These are phyloP conservation scores for Zalerion maritima DNA, from an alignment of 495 filamentous ascomycete genomes.

Conservation along the genomic window DNA sequence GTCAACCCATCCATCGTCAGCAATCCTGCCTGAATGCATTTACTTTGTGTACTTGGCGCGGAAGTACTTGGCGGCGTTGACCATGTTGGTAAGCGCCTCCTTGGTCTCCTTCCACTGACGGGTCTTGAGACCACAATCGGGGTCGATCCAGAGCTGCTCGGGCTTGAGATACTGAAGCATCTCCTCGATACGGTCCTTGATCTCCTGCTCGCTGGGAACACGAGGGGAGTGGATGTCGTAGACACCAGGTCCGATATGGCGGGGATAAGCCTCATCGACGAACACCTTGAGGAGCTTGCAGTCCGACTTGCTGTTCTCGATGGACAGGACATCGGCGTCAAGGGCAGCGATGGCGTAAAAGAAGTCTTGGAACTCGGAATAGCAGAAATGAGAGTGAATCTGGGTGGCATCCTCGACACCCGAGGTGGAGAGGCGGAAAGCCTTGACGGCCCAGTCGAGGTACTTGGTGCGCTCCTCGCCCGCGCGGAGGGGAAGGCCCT, in stretches of 20 bases:
- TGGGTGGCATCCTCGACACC: constrained; percentile 88
- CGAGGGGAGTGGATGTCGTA: constrained; percentile 99
- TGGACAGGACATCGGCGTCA: constrained; percentile 93
- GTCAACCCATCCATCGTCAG: background rate
- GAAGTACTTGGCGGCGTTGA: constrained; percentile 92
- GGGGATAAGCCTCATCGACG: constrained; percentile 86
- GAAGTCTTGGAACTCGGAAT: constrained; percentile 99
- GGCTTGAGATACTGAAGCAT: constrained; percentile 91
- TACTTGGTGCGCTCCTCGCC: constrained; percentile 89
- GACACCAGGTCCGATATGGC: constrained; percentile 96
- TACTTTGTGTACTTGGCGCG: constrained; percentile 65
- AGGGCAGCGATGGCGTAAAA: constrained; percentile 98
- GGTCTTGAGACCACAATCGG: constrained; percentile 98
- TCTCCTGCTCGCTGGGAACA: constrained; percentile 88
- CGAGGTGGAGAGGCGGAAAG: constrained; percentile 86
- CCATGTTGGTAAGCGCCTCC: constrained; percentile 81
- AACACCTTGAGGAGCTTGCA: constrained; percentile 98
- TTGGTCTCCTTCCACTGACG: constrained; percentile 94
- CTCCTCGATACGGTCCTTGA: constrained; percentile 91
- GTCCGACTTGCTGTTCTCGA: constrained; percentile 99
- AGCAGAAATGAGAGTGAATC: constrained; percentile 99
- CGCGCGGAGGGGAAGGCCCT: constrained; percentile 90
- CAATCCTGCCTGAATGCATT: constrained; percentile 7
- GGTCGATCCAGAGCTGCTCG: constrained; percentile 97
- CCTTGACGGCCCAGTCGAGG: constrained; percentile 89